Base-by-base conservation (phyloP, 2,329 filamentous ascomycete genomes). In the Colletotrichum echinochloae region DNA sequence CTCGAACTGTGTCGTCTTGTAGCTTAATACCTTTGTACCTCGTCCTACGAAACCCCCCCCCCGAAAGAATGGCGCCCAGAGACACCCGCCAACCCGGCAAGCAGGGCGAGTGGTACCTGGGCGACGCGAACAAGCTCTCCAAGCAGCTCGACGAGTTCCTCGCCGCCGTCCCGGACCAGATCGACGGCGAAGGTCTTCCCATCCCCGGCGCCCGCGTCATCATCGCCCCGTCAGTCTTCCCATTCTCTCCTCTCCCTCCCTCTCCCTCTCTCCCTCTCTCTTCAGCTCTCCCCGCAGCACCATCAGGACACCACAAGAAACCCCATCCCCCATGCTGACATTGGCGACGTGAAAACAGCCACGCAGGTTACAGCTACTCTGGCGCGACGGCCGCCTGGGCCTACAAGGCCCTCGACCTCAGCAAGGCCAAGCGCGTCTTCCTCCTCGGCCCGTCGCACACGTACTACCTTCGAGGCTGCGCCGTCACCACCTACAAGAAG, bases 391-490 rank as follows among this genome's bases (percentile, higher is more conserved):
- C 96, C 52, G 96, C 95, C 52, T 98, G 94, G 91, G 96, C 96
- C 11, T 99, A 98, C 83, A 96, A 94, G 81, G 88, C 89, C 8
- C 90, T 97, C 60, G 94, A 98, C 79, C 87, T 98, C 66, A 91
- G 90, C 70, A 89, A 89, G 72, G 92, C 91, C 30, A 97, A 97
- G 81, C 92, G 94, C 3, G 88, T 99, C 73, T 98, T 99, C 78
- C 85, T 99, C 51, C 89, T 99, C 20, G 96, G 96, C 0, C 96
- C 96, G 2, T 98, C 95, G 1, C 96, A 99, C 77, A 94, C 95
- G 59, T 90, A 93, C 80, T 92, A 94, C 73, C 89, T 98, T 1
- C 84, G 87, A 1, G 92, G 91, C 60, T 92, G 93, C 74, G 94
- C 94, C 3, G 86, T 97, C 8, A 92, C 94, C 0, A 87, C 85